Percentiles rank a stretch among this genome's conserved stretches.
Evolutionary conservation across 129 eudicot genomes (phyloP).

Genomic region (Gnaphalium uliginosum): DNA sequence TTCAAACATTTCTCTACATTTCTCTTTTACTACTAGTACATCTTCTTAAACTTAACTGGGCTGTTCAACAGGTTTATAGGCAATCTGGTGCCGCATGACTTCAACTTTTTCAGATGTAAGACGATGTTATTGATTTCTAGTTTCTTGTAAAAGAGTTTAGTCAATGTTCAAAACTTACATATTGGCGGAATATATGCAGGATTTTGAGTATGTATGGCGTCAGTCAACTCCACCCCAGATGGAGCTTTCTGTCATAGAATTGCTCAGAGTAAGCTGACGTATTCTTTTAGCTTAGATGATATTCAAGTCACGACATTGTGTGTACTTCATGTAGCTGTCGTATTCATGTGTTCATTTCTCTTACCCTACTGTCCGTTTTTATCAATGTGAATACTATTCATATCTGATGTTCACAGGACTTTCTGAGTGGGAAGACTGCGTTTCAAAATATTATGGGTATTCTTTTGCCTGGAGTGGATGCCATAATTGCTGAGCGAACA

Average conservation of each 20-base stretch:
- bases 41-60: constrained; percentile 5
- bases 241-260: constrained; percentile 83
- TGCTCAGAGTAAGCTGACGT: constrained; percentile 58
- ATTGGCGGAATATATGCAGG: constrained; percentile 47
- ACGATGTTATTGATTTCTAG: constrained; percentile 9
- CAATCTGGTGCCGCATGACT: constrained; percentile 88
- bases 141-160: not conserved
- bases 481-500: constrained; percentile 69
- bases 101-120: constrained; percentile 87
- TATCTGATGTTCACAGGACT: constrained; percentile 61
- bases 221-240: constrained; percentile 75
- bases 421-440: constrained; percentile 88
- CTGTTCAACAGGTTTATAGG: constrained; percentile 70
- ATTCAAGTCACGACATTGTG: not conserved
- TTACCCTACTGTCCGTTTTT: not conserved
- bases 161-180: not conserved
- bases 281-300: not conserved
- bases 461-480: constrained; percentile 82
- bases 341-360: constrained; percentile 10
- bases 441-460: constrained; percentile 85
- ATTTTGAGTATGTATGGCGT: constrained; percentile 69
- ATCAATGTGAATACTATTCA: not conserved
- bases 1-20: not conserved
- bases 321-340: not conserved
- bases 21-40: not conserved